Conservation (phyloP, 352 stramenopile species). For the Pythium phragmitis region DNA sequence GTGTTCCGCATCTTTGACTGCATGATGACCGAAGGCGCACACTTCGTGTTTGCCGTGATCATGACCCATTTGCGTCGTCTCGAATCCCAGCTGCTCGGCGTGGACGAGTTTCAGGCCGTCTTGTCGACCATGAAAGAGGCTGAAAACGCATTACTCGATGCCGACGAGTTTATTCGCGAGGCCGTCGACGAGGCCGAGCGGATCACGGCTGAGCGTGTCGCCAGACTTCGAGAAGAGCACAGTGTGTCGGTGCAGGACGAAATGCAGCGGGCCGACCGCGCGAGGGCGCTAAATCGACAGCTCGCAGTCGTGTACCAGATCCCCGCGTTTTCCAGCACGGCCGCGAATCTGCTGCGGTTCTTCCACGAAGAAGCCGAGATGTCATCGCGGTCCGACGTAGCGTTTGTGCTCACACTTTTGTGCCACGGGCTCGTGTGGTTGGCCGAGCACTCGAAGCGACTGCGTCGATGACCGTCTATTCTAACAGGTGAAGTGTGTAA, state of each 20-base stretch:
- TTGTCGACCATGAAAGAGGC: slow-evolving; percentile 72
- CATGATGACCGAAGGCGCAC: slow-evolving; percentile 78
- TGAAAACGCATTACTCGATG: slow-evolving; percentile 63
- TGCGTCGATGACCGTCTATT: slow-evolving; percentile 30
- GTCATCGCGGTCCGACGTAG: slow-evolving; percentile 68
- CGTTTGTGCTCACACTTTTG: slow-evolving; percentile 75
- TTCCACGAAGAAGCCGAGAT: slow-evolving; percentile 76
- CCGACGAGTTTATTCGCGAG: slow-evolving; percentile 55
- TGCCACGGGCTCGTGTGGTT: slow-evolving; percentile 83
- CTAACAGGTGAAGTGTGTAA: not conserved
- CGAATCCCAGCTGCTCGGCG: slow-evolving; percentile 42
- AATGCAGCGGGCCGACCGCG: slow-evolving; percentile 65
- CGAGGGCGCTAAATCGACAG: slow-evolving; percentile 62
- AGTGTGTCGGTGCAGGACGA: slow-evolving; percentile 60
- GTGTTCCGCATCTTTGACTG: slow-evolving; percentile 88
- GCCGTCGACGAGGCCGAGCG: slow-evolving; percentile 44
- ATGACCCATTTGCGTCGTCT: slow-evolving; percentile 72
- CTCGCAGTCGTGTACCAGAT: slow-evolving; percentile 76
- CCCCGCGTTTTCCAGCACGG: slow-evolving; percentile 70
- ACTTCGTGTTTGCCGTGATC: slow-evolving; percentile 84
- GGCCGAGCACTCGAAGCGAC: slow-evolving; percentile 68
- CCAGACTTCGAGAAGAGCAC: slow-evolving; percentile 50
- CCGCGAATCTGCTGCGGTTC: slow-evolving; percentile 62
- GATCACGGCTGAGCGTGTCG: slow-evolving; percentile 40
- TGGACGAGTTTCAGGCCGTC: slow-evolving; percentile 70